Evolutionary conservation across 441 rosid species (phyloP).

Genomic region (Gossypium gossypioides): DNA sequence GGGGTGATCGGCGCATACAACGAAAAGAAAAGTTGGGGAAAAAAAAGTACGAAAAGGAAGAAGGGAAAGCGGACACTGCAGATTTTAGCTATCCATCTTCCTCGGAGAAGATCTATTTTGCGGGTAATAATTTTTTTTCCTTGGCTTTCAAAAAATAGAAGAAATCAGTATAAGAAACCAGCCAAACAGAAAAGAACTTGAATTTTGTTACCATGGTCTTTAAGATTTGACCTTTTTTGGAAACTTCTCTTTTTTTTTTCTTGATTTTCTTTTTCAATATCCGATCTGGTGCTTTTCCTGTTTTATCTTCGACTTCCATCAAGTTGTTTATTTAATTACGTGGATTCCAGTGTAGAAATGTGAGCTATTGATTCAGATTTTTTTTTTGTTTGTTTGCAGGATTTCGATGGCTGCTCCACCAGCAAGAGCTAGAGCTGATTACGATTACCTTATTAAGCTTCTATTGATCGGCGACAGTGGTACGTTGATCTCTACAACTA

Average conservation of each 20-base stretch:
- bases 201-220: constrained; percentile 20
- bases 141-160: background rate
- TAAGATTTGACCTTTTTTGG: constrained; percentile 12
- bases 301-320: background rate
- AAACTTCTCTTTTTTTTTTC: background rate
- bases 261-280: background rate
- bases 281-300: constrained; percentile 26
- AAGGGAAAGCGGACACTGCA: constrained; percentile 23
- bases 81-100: constrained; percentile 28
- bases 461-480: constrained; percentile 68
- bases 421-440: constrained; percentile 58
- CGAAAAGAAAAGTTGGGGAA: background rate
- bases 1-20: constrained; percentile 20
- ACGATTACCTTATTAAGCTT: constrained; percentile 66
- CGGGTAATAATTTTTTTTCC: background rate
- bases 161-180: background rate
- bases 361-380: constrained; percentile 13
- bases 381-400: constrained; percentile 14
- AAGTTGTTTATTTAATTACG: background rate
- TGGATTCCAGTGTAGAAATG: constrained; percentile 10
- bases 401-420: constrained; percentile 64
- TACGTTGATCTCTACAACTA: constrained; percentile 16
- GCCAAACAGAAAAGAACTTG: constrained; percentile 12
- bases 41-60: background rate
- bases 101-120: constrained; percentile 20